phyloP scores from a whole-genome alignment of 148 eudicot species.

The Amaranthus hypochondriacus region DNA sequence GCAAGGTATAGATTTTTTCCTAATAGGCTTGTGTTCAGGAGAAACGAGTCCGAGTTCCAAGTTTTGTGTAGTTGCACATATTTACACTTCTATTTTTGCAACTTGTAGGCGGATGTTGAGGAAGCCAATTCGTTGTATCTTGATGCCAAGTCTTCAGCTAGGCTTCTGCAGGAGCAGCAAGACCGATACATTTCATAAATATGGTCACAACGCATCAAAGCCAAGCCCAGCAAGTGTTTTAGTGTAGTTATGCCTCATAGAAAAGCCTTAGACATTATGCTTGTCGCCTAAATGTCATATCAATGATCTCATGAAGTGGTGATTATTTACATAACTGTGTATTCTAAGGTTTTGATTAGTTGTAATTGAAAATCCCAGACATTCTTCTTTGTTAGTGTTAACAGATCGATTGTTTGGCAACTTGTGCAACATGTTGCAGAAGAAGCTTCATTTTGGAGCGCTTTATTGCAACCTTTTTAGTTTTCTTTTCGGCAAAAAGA shows the following conservation, averaged over 20 bases:
- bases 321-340: too few species aligned
- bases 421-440: too few species aligned
- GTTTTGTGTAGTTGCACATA: neutral
- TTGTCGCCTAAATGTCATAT: neutral
- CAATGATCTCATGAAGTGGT: neutral
- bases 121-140: conserved; percentile 70
- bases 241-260: conserved; percentile 3
- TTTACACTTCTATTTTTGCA: conserved; percentile 9
- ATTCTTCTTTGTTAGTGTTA: too few species aligned
- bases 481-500: too few species aligned
- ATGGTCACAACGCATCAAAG: neutral
- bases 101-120: conserved; percentile 78
- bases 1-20: conserved; percentile 62
- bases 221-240: neutral
- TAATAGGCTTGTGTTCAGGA: neutral
- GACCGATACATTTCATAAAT: conserved; percentile 78
- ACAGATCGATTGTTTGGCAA: too few species aligned
- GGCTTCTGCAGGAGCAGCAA: conserved; percentile 96
- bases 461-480: too few species aligned
- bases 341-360: too few species aligned
- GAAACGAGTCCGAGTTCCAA: neutral
- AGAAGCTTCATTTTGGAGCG: too few species aligned
- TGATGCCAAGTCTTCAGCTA: conserved; percentile 91
- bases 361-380: too few species aligned
- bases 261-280: neutral